Conservation (phyloP, 306 rosid species). For the Glycine soja region DNA sequence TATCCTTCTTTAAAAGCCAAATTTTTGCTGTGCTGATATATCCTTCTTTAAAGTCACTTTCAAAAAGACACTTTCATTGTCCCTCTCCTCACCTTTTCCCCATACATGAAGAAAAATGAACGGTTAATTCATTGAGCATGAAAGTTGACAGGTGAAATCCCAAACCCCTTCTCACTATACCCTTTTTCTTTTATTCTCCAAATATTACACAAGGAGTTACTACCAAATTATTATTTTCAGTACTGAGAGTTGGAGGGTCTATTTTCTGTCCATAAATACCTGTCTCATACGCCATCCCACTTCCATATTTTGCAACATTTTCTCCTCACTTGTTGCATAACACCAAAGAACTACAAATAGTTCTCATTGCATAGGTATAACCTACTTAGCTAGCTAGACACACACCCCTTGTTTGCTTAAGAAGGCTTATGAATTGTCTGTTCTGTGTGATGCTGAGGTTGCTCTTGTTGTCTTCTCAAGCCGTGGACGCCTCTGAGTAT, state of each 20-base stretch:
- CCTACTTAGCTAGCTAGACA: neutral
- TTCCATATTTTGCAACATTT: slow-evolving; percentile 55
- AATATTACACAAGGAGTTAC: neutral
- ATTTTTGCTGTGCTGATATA: too few species aligned
- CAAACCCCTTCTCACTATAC: neutral
- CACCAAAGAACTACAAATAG: slow-evolving; percentile 33
- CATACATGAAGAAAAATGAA: slow-evolving; percentile 48
- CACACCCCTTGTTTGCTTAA: slow-evolving; percentile 52
- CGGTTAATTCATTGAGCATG: slow-evolving; percentile 39
- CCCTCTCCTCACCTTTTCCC: slow-evolving; percentile 48
- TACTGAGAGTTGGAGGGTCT: slow-evolving; percentile 48
- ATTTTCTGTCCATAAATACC: slow-evolving; percentile 55
- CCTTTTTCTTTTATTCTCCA: slow-evolving; percentile 16
- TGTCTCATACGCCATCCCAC: slow-evolving; percentile 45
- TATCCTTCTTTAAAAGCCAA: neutral
- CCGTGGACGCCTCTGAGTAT: slow-evolving; percentile 87
- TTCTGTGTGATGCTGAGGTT: slow-evolving; percentile 86
- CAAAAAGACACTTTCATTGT: slow-evolving; percentile 48
- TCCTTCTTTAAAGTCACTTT: slow-evolving; percentile 58
- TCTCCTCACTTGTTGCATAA: slow-evolving; percentile 31
- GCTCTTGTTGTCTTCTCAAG: slow-evolving; percentile 85
- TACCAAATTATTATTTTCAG: slow-evolving; percentile 16
- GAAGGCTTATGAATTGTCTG: slow-evolving; percentile 87
- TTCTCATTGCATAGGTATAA: slow-evolving; percentile 18
- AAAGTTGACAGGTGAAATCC: slow-evolving; percentile 50